A percentile compares a stretch with the other conserved stretches of the same genome.
Evolutionary conservation across 768 basidiomycete species (phyloP).

Genomic region (Leccinum uliginosum): DNA sequence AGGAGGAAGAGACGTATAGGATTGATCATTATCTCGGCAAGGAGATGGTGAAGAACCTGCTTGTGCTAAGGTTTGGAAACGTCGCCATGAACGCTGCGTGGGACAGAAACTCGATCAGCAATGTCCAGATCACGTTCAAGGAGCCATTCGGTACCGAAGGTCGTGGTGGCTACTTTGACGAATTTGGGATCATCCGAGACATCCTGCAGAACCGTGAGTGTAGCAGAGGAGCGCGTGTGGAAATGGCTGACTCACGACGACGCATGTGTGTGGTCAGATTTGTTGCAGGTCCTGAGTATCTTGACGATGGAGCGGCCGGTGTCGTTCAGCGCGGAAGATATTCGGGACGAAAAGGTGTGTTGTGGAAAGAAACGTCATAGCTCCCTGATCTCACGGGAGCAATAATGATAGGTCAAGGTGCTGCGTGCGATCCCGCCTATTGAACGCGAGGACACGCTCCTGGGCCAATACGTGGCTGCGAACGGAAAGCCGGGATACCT

Average conservation of each 20-base stretch:
- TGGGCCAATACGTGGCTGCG: conserved; percentile 89
- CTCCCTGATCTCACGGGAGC: conserved; percentile 12
- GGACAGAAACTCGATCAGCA: conserved; percentile 95
- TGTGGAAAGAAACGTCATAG: conserved; percentile 3
- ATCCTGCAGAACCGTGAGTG: conserved; percentile 94
- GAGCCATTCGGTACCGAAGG: conserved; percentile 99
- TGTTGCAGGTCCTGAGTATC: conserved; percentile 91
- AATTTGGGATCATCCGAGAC: conserved; percentile 99
- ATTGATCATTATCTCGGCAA: conserved; percentile 99
- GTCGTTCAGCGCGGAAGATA: conserved; percentile 94
- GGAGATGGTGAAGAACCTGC: conserved; percentile 99
- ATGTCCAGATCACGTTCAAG: conserved; percentile 99
- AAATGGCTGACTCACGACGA: conserved; percentile 9
- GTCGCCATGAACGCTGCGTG: conserved; percentile 82
- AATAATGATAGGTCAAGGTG: conserved; percentile 77
- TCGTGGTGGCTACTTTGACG: conserved; percentile 99
- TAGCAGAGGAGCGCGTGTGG: neutral
- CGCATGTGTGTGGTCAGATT: conserved; percentile 48
- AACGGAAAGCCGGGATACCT: conserved; percentile 98
- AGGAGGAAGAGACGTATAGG: conserved; percentile 96
- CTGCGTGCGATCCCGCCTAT: conserved; percentile 88
- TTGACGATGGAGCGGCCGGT: conserved; percentile 98
- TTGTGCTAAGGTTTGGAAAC: conserved; percentile 95
- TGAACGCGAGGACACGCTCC: conserved; percentile 68
- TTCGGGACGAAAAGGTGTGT: conserved; percentile 94